phyloP scores from a whole-genome alignment of 352 stramenopile species.

The Phytopythium chamaehyphon region DNA sequence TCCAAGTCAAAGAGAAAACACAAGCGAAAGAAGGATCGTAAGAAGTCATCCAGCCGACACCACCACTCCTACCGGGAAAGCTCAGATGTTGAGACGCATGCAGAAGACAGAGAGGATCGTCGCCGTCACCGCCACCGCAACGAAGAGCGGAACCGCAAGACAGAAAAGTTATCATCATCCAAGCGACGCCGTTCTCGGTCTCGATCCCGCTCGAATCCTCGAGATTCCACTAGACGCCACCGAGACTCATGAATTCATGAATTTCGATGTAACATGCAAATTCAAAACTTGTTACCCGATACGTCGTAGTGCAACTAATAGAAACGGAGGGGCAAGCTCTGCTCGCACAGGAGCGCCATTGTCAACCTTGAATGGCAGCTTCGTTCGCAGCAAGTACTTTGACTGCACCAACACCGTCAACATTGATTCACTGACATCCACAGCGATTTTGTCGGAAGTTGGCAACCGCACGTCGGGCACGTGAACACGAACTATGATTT shows the following conservation, averaged over 20 bases:
- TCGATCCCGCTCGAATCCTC: constrained; percentile 1
- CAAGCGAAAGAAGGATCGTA: constrained; percentile 8
- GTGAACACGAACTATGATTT: constrained; percentile 37
- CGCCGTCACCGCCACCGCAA: neutral
- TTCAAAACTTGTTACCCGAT: neutral
- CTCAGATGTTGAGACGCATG: constrained; percentile 1
- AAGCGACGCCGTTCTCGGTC: constrained; percentile 3
- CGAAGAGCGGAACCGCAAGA: neutral
- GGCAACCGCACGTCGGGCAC: constrained; percentile 36
- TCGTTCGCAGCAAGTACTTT: constrained; percentile 50
- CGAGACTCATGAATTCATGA: constrained; percentile 1
- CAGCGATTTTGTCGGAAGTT: constrained; percentile 25
- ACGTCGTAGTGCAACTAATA: constrained; percentile 23
- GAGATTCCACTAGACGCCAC: neutral
- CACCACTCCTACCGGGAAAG: constrained; percentile 7
- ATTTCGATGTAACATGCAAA: too few species aligned
- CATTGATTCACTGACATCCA: constrained; percentile 42
- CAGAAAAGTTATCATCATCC: too few species aligned
- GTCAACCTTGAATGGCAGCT: constrained; percentile 46
- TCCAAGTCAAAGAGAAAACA: constrained; percentile 2
- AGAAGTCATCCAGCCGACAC: constrained; percentile 5
- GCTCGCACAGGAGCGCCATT: constrained; percentile 10
- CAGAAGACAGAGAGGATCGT: neutral
- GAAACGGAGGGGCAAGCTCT: constrained; percentile 21
- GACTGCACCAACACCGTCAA: constrained; percentile 44